Conservation (phyloP, 2,329 filamentous ascomycete species). For the Fusarium tricinctum region DNA sequence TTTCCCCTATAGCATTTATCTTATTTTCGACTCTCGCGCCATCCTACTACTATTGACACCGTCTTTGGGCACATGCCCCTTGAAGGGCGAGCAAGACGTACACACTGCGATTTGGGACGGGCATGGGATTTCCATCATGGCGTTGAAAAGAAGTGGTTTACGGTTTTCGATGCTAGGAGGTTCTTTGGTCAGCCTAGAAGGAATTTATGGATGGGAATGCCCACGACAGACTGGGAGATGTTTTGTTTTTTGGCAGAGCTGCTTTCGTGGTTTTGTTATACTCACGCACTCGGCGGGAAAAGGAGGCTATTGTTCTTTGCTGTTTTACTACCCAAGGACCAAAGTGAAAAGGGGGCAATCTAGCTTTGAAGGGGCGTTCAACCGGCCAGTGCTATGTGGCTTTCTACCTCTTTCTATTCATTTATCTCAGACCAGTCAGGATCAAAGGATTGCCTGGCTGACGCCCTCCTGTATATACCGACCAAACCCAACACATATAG, state of each 20-base stretch:
- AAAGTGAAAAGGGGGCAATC: constrained; percentile 19
- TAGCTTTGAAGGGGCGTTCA: constrained; percentile 46
- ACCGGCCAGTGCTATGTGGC: constrained; percentile 41
- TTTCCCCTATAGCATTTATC: constrained; percentile 17
- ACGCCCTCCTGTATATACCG: constrained; percentile 38
- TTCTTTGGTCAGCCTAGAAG: constrained; percentile 26
- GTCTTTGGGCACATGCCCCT: constrained; percentile 22
- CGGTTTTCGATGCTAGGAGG: constrained; percentile 16
- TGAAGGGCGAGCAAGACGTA: constrained; percentile 16
- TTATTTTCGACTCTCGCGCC: constrained; percentile 15
- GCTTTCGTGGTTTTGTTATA: constrained; percentile 6
- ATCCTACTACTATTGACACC: constrained; percentile 10
- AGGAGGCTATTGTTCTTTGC: constrained; percentile 25
- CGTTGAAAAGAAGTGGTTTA: constrained; percentile 33
- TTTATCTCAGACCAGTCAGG: constrained; percentile 18
- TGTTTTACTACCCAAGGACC: constrained; percentile 29
- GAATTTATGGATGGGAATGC: constrained; percentile 6
- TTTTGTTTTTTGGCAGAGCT: constrained; percentile 11
- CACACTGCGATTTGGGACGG: constrained; percentile 38
- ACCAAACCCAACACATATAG: constrained; percentile 33
- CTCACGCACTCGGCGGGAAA: constrained; percentile 16
- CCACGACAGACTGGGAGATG: background rate
- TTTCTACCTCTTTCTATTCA: constrained; percentile 11
- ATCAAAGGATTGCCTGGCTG: constrained; percentile 15
- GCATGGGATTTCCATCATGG: constrained; percentile 39